Base-by-base conservation (phyloP, 306 rosid genomes). In the Canavalia gladiata region DNA sequence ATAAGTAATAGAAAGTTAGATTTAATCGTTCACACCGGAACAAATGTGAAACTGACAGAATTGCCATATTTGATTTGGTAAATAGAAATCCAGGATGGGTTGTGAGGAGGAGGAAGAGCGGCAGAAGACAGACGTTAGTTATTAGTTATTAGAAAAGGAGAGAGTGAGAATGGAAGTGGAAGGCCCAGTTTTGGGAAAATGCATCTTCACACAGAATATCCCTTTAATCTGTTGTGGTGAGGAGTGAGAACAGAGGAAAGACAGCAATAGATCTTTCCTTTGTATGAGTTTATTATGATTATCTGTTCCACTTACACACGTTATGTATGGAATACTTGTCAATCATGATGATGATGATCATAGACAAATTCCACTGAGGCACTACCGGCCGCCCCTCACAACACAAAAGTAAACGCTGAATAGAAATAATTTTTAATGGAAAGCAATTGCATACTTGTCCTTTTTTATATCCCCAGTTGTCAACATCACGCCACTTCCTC, bases 391-490 rank as follows among this genome's bases (percentile, higher is more conserved):
- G 82, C 85, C 80, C 83, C 76, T 52, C 49, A 6, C 30, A 52
- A 12, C 18, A 58, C 45, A 77, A 77, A 81, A 81, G 88, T 85
- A 85, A 81, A 85, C 88, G 83, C 83, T 77, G 39, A 72, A 74
- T 39, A 65, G 12, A 35, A 39, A 65, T 65, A 6, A 30, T 8
- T 58, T 58, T 30, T 8, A 58, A 58, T 56, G 31, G 62, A 28
- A 57, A 57, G 37, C 5, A 57, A 60, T 37, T 2, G 10, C 47
- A 63, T 63, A 12, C 47, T 62, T 37, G 45, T 63, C 29, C 41
- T 63, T 59, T 37, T 39, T 12, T 59, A 31, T 31, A 10, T 60
- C 47, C 25, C 47, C 13, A 41, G 13, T 41, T 66, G 74, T 68
- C 74, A 28, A 68, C 63, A 35, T 71, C 76, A 50, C 13, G 31